Evolutionary conservation across 2,329 filamentous ascomycete genomes (phyloP), one percentile per base, ranked within the genome.

Genomic region (Dactylella cylindrospora): DNA sequence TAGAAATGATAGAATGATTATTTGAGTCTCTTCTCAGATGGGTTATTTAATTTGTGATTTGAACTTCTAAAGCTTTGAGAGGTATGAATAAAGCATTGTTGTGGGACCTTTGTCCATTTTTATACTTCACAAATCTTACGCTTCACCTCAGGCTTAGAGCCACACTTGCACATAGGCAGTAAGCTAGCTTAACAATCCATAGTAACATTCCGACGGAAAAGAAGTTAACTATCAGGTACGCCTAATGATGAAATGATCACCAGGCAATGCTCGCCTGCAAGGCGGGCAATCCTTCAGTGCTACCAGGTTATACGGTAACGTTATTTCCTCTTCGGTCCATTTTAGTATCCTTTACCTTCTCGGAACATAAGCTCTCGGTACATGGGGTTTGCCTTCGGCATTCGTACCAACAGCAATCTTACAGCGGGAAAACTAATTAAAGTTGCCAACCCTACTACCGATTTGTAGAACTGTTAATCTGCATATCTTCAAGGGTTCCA

Each of bases 191-290:
- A 5, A n/a, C 5, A 5, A 15, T 12, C 32, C 12, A 12, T 35
- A 35, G 32, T n/a, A n/a, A 13, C 32, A 12, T 12, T 20, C 26
- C 29, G 29, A 15, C 31, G 20, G 22, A 10, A 28, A 28, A 33
- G 15, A 23, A 50, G 17, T n/a, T 12, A 23, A 29, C n/a, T 29
- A n/a, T 29, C n/a, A 29, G 28, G 7, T 7, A 7, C 2, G 8
- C 13, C 2, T 28, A 39, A 60, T 60, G 54, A 60, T 60, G 54
- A 51, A 60, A 60, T 47, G 54, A 60, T 60, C 40, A 52, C 28
- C 54, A 20, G 40, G 40, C 40, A 52, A 10, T 35, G 46, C 46
- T 51, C 32, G 20, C 46, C 15, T 23, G 35, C 32, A 19, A 29
- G 23, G n/a, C n/a, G n/a, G n/a, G n/a, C n/a, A n/a, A n/a, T n/a